Evolutionary conservation across 2,329 filamentous ascomycete genomes (phyloP), one percentile per base, ranked within the genome.

Genomic region (Phialophora chinensis): DNA sequence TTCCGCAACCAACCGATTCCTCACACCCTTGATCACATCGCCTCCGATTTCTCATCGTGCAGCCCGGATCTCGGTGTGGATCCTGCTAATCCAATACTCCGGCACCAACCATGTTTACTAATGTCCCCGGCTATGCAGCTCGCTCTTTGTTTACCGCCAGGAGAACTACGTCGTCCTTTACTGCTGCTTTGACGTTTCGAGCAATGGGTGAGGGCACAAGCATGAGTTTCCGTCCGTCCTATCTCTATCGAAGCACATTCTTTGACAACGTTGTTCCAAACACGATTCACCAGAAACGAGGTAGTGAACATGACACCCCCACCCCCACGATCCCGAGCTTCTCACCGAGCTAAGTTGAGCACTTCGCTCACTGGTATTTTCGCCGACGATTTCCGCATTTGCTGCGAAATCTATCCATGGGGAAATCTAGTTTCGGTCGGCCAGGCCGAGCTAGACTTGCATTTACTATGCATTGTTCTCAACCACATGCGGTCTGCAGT

Each of bases 1-100:
- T 50, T 55, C 62, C 56, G 60, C 50, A 20, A 23, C 62, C 62
- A 60, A 64, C 55, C 60, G 57, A 47, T 63, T 33, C 27, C 54
- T 49, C 44, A 35, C 7, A 56, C 33, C 33, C 57, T 38, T 7
- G 20, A 6, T 65, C 25, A 23, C 56, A 55, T 14, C 38, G 29
- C 49, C 60, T 66, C 65, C 65, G 65, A 61, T 54, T 61, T 66
- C 63, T 63, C 65, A 66, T 66, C 65, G 65, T 66, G 59, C 20
- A 53, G n/a, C 58, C n/a, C 31, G 20, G 14, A 57, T 52, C 17
- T 55, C 50, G 38, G 38, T 25, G 31, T 31, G 31, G 23, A 38
- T 8, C 47, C 38, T 11, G n/a, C 49, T 47, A 5, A 33, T 6
- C 33, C 42, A 10, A 25, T 42, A 33, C 14, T 27, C 27, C 25